Percentiles rank a stretch among this genome's conserved stretches.
Conservation (phyloP, 768 basidiomycete genomes). For the Mycena crocata region DNA sequence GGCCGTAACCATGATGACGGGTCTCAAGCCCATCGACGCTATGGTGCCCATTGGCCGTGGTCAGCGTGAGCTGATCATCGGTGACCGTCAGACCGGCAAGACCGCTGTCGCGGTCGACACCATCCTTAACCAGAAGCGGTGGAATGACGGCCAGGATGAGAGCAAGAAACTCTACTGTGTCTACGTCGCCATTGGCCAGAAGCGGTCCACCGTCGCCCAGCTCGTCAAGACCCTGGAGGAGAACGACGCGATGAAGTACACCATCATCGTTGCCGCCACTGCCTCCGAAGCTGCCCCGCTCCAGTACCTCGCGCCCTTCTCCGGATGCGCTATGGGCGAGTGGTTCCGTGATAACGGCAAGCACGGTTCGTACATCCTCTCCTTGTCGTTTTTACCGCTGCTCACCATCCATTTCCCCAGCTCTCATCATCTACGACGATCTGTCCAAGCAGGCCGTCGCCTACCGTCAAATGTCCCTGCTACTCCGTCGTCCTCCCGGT, state of each 20-base stretch:
- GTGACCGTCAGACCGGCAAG: conserved; percentile 99
- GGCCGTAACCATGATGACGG: conserved; percentile 97
- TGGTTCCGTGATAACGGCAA: conserved; percentile 99
- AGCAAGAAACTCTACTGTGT: conserved; percentile 99
- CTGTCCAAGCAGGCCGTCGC: conserved; percentile 99
- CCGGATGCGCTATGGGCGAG: conserved; percentile 99
- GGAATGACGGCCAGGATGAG: conserved; percentile 99
- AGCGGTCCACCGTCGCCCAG: conserved; percentile 99
- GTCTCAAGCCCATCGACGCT: conserved; percentile 99
- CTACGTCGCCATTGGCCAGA: conserved; percentile 99
- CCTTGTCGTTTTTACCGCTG: neutral
- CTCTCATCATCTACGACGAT: conserved; percentile 99
- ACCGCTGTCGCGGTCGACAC: conserved; percentile 99
- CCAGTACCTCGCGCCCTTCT: conserved; percentile 99
- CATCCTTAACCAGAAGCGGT: conserved; percentile 99
- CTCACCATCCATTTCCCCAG: conserved; percentile 49
- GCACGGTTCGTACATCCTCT: conserved; percentile 75
- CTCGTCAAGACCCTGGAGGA: conserved; percentile 99
- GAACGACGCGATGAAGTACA: conserved; percentile 99
- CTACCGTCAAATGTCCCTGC: conserved; percentile 99
- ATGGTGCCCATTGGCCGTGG: conserved; percentile 99
- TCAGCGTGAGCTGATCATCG: conserved; percentile 99
- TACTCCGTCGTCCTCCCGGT: conserved; percentile 99
- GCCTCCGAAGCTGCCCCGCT: conserved; percentile 99
- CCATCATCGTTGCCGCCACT: conserved; percentile 99